Evolutionary conservation across 768 basidiomycete species (phyloP).

Genomic region (Clitopilus hobsonii): DNA sequence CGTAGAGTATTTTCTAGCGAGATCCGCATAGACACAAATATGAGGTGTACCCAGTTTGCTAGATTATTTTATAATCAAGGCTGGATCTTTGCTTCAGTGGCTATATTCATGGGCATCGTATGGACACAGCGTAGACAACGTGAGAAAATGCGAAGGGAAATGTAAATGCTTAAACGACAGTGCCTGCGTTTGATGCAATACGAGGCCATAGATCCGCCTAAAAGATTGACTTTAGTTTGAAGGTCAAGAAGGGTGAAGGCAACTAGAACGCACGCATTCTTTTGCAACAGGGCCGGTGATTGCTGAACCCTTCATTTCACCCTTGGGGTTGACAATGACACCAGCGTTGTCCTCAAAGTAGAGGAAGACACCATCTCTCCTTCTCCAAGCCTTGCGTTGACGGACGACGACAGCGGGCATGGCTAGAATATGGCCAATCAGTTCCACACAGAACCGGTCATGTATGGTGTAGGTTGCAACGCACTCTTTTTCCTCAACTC

Average conservation of each 20-base stretch:
- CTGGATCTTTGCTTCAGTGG: neutral
- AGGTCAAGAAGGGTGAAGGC: neutral
- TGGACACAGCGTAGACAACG: conserved; percentile 14
- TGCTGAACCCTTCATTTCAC: conserved; percentile 99
- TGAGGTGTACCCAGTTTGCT: no score
- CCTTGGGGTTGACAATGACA: conserved; percentile 97
- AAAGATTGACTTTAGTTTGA: conserved; percentile 2
- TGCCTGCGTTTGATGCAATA: conserved; percentile 98
- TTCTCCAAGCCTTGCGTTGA: conserved; percentile 97
- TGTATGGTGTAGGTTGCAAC: conserved; percentile 25
- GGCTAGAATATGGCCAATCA: conserved; percentile 42
- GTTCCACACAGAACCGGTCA: neutral
- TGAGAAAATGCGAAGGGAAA: conserved; percentile 6
- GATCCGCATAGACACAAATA: no score
- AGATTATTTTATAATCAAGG: neutral
- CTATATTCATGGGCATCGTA: conserved; percentile 13
- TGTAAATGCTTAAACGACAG: conserved; percentile 71
- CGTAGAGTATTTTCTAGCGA: neutral
- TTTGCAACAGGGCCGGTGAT: conserved; percentile 98
- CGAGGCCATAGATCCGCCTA: conserved; percentile 98
- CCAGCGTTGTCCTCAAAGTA: conserved; percentile 99
- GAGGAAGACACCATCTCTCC: conserved; percentile 97
- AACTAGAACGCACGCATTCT: conserved; percentile 80
- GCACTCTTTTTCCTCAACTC: conserved; percentile 99
- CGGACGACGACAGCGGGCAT: conserved; percentile 97